Evolutionary conservation across 768 basidiomycete genomes (phyloP).

Genomic region (Rhodotorula graminis): DNA sequence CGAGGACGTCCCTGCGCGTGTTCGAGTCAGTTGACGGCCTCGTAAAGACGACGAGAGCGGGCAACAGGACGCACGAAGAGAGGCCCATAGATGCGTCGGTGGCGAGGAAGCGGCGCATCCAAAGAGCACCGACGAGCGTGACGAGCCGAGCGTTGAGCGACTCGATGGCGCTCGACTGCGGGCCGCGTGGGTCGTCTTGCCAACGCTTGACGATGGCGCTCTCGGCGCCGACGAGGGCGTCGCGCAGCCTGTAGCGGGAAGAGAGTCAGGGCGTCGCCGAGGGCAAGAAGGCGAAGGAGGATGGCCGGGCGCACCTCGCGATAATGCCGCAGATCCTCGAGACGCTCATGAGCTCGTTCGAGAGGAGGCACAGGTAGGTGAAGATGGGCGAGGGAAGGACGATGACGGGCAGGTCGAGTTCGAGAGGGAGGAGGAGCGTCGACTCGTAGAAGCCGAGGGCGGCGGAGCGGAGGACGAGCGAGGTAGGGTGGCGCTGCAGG

Average conservation of each 20-base stretch:
- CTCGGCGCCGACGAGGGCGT: accelerated
- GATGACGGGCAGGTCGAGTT: slow-evolving; percentile 6
- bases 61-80: background rate
- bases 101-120: slow-evolving; percentile 15
- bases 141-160: slow-evolving; percentile 15
- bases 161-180: background rate
- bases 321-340: slow-evolving; percentile 23
- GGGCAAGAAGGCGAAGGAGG: background rate
- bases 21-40: background rate
- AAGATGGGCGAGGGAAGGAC: slow-evolving; percentile 8
- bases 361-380: slow-evolving; percentile 7
- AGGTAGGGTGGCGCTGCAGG: background rate
- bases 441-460: slow-evolving; percentile 16
- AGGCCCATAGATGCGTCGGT: background rate
- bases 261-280: background rate
- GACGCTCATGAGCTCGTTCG: slow-evolving; percentile 5
- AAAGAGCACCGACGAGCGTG: slow-evolving; percentile 17
- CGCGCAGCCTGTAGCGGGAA: too few species aligned
- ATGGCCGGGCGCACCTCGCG: background rate
- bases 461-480: slow-evolving; percentile 11
- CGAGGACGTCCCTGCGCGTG: background rate
- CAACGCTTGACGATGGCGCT: slow-evolving; percentile 6
- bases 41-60: too few species aligned
- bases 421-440: slow-evolving; percentile 15
- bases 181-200: background rate